Evolutionary conservation across 345 rosid species (phyloP).

Genomic region (Nephelium lappaceum): DNA sequence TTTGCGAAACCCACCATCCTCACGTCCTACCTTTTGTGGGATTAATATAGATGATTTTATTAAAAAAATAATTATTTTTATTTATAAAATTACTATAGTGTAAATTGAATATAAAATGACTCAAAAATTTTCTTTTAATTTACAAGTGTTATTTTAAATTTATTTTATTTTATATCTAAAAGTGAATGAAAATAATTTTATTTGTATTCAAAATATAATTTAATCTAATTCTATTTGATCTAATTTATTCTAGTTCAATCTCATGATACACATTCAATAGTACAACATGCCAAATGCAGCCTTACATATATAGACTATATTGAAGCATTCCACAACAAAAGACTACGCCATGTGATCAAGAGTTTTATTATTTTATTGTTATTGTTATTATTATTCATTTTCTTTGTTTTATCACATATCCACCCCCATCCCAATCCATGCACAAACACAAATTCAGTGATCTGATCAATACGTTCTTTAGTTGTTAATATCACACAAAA

Average conservation of each 20-base stretch:
- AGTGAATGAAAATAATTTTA: not conserved
- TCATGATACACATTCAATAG: not conserved
- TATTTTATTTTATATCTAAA: not conserved
- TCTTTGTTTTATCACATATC: not conserved
- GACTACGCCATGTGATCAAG: not conserved
- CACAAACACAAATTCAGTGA: not conserved
- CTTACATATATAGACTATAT: not conserved
- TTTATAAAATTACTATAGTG: not conserved
- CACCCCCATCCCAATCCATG: not conserved
- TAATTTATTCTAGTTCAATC: not conserved
- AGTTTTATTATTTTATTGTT: not conserved
- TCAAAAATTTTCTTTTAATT: not conserved
- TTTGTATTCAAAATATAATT: not conserved
- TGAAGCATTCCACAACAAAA: constrained; percentile 2
- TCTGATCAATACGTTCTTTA: not conserved
- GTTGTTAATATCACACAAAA: not conserved
- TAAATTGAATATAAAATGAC: too few species aligned
- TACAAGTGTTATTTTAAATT: too few species aligned
- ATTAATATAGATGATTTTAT: too few species aligned
- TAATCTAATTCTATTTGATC: not conserved
- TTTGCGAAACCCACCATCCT: not conserved
- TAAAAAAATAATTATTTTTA: too few species aligned
- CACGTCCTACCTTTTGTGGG: not conserved
- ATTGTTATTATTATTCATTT: not conserved
- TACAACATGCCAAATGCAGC: not conserved